Base-by-base conservation (phyloP, 352 stramenopile species). In the Nothophytophthora sp. region DNA sequence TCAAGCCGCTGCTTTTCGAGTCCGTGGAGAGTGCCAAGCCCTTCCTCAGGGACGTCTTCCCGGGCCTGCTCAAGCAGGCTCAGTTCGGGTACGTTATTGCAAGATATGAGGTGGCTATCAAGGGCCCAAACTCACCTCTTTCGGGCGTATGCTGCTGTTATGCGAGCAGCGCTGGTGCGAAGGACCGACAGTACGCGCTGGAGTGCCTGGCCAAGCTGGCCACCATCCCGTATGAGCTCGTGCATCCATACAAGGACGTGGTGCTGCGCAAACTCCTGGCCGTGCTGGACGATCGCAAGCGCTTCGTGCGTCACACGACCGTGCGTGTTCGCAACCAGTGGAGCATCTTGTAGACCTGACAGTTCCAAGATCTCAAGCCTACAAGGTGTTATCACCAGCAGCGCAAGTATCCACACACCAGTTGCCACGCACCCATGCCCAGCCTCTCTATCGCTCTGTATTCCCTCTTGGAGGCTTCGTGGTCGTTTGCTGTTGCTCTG, bases 241-340 rank as follows among this genome's bases (percentile, higher is more conserved):
- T 95, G 47, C 85, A 95, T 24, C 82, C 86, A 25, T 95, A 95
- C 64, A 95, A 93, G 65, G 81, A 90, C 55, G 44, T 66, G 15
- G 87, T 96, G 56, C 75, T 92, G 45, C 75, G 78, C 37, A 73
- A 89, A 37, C 60, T 97, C 15, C 61, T 86, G 43, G 38, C 63
- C n/a, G 85, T 85, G 18, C 66, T 97, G 19, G 77, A 97, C 57
- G 88, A 97, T 53, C 84, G 73, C 53, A 95, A 95, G 51, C 86
- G 87, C 22, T 81, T 93, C 33, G 87, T 97, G 46, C 87, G 88
- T 23, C 85, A 95, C 60, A 77, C 73, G 43, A 81, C 86, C 2
- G 88, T 95, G 44, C 81, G 85, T n/a, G 83, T 96, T 50, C 85
- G 88, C 53, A 97, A 97, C 73, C 68, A 89, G 59, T 97, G 88